Evolutionary conservation across 805 yeast genomes (phyloP), one percentile per base, ranked within the genome.

Genomic region (Yarrowia hollandica): DNA sequence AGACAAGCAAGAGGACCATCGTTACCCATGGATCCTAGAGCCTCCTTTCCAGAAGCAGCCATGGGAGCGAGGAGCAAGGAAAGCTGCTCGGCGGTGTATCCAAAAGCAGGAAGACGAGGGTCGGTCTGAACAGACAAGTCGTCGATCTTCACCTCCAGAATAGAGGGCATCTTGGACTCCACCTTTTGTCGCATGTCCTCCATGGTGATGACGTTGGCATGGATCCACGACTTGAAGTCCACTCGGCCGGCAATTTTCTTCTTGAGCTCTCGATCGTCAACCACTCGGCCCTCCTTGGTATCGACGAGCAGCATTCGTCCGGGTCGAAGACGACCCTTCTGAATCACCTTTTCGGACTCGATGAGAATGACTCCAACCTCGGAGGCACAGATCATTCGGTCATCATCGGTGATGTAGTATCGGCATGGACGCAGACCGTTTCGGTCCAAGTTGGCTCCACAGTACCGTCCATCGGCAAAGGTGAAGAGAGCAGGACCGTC

Each of bases 371-470:
- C 97, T 75, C 99, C 99, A 62, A 92, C 99, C 76, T 92, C 99
- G 14, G 97, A 90, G 6, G 97, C 99, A 76, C 97, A 92, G 68
- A 92, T 90, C 81, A 92, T 91, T 66, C 95, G 82, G 74, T 91
- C 95, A 72, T 94, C 98, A 68, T 85, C 86, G 46, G 97, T 91
- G 66, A 94, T 85, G 74, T 94, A 94, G 79, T 89, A 92, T 71
- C 99, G 89, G 78, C 99, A 94, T 33, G 99, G 99, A 77, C 99
- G 86, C 69, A 92, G 81, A 64, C 99, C 99, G 71, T 94, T 92
- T 76, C 99, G 84, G 76, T 92, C 99, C 65, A 94, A 81, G 73
- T 91, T 91, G 52, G 99, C 99, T 78, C 99, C 99, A 76, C 97
- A 90, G 80, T 89, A 92, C 67, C 98, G 82, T 66, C 96, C 97